Evolutionary conservation across 495 filamentous ascomycete species (phyloP).

Genomic region (Astrothelium subdiscretum): DNA sequence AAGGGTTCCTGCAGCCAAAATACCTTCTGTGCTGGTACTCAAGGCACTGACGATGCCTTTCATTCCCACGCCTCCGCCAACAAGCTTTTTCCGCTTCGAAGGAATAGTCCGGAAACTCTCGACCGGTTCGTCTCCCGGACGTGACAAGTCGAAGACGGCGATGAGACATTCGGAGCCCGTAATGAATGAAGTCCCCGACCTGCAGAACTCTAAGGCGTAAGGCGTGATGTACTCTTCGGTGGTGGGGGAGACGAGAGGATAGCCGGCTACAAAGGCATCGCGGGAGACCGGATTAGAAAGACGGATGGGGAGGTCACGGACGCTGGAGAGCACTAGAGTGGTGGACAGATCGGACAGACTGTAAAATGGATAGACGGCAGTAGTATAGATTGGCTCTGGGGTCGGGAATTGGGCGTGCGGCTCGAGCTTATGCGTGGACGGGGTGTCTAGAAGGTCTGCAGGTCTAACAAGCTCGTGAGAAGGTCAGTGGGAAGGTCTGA

Average conservation of each 20-base stretch:
- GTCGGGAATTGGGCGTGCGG: conserved; percentile 51
- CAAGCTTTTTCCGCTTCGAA: conserved; percentile 54
- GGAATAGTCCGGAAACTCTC: conserved; percentile 58
- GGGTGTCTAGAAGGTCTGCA: conserved; percentile 51
- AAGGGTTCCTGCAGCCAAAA: conserved; percentile 78
- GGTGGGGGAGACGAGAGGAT: conserved; percentile 57
- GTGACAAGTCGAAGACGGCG: conserved; percentile 64
- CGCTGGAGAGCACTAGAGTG: conserved; percentile 55
- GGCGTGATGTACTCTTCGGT: conserved; percentile 73
- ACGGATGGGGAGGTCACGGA: conserved; percentile 63
- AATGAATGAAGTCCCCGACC: conserved; percentile 49
- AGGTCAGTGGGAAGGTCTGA: neutral
- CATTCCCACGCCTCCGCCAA: conserved; percentile 66
- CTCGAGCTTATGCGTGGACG: conserved; percentile 34
- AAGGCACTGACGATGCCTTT: conserved; percentile 71
- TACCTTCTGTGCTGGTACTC: conserved; percentile 36
- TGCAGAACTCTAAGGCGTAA: conserved; percentile 58
- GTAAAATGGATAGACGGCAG: conserved; percentile 63
- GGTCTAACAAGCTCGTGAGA: conserved; percentile 33
- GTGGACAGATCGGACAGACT: conserved; percentile 51
- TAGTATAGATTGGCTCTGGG: conserved; percentile 59
- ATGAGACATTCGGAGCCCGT: conserved; percentile 65
- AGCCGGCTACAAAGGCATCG: conserved; percentile 39
- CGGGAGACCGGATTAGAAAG: conserved; percentile 46
- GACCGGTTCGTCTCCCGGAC: conserved; percentile 52